Base-by-base conservation (phyloP, 2,329 filamentous ascomycete genomes). In the Fusarium agapanthi region DNA sequence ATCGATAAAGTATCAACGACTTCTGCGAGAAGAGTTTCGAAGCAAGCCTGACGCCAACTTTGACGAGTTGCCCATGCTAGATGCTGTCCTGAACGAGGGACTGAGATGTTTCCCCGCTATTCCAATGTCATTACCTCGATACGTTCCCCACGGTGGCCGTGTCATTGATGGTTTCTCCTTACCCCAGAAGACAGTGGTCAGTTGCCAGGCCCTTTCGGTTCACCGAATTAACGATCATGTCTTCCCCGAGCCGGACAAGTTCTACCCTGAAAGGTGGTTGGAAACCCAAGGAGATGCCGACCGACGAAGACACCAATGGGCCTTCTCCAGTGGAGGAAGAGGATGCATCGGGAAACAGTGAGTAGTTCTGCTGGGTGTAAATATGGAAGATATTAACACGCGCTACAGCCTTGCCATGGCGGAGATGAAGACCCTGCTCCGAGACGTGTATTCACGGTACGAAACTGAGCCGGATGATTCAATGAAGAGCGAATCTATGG, bases 221-320 rank as follows among this genome's bases (percentile, higher is more conserved):
- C 88, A 91, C 71, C 86, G 87, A 26, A 83, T 89, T 62, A 87
- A 91, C 71, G 79, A 82, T 16, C 86, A 90, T 62, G 91, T 94
- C 3, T 98, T 97, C 79, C 90, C 92, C 2, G 88, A 95, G 47
- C 92, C 95, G 0, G 92, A 97, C 67, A 82, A 81, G 11, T 98
- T 95, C 78, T 86, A 91, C 56, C 95, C 95, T 1, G 93, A 95
- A 63, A 88, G 95, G 74, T 98, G 95, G 95, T 88, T 97, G 72
- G 89, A 87, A 22, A 86, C 88, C 14, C 87, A 91, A 50, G 94
- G 93, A 5, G 93, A 95, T 75, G 87, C 92, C 66, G 92, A 95
- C 75, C 85, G 89, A 64, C 88, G 88, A 73, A 83, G 88, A 47
- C 76, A 89, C 13, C 88, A 91, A 76, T 92, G 92, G 83, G 88